Conservation (phyloP, 164 flowering plant genomes). For the Pachysandra terminalis region DNA sequence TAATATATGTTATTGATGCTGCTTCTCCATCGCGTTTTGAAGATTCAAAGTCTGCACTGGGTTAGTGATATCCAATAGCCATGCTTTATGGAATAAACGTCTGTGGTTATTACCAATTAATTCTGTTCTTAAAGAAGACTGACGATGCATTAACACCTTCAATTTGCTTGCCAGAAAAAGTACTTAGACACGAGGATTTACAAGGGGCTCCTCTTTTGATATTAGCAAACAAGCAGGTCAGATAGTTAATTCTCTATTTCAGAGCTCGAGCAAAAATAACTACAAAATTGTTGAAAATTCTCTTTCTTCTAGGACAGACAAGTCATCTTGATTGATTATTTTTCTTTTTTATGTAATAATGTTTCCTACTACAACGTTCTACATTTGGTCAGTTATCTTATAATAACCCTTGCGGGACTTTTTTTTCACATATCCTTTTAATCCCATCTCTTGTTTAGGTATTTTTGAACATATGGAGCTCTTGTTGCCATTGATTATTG, state of each 20-base stretch:
- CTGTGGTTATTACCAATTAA: not conserved
- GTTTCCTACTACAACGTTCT: too few relatives aligned
- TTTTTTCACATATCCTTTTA: not conserved
- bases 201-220: constrained; percentile 93
- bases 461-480: too few relatives aligned
- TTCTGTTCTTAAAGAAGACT: too few relatives aligned
- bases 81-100: not conserved
- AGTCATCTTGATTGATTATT: too few relatives aligned
- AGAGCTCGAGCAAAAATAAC: not conserved
- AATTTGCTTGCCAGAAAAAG: constrained; percentile 55
- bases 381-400: too few relatives aligned
- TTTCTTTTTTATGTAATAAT: too few relatives aligned
- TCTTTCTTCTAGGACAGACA: too few relatives aligned
- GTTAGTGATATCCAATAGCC: constrained; percentile 33
- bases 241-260: not conserved
- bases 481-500: too few relatives aligned
- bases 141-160: constrained; percentile 10
- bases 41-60: constrained; percentile 95
- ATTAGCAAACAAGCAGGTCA: constrained; percentile 94
- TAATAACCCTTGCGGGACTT: too few relatives aligned
- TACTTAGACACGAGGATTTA: constrained; percentile 85
- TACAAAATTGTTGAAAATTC: too few relatives aligned
- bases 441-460: too few relatives aligned
- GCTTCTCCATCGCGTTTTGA: constrained; percentile 89
- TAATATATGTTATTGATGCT: constrained; percentile 90